Conservation (phyloP, 2,329 filamentous ascomycete genomes). For the Alternaria angustiovoidea region DNA sequence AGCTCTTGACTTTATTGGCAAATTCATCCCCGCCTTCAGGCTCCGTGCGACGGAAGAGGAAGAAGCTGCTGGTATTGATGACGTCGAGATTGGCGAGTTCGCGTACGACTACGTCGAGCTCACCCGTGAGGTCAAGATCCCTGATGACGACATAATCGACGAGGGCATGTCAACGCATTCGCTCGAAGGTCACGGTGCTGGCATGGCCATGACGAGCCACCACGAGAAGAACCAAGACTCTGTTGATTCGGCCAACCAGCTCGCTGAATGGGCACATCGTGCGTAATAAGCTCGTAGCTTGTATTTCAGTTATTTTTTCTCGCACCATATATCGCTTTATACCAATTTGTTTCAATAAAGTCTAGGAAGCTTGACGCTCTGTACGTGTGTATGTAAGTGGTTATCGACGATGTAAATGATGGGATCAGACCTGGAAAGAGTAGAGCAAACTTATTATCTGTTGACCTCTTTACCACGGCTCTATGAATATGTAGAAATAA, state of each 20-base stretch:
- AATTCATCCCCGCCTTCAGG: constrained; percentile 76
- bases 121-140: constrained; percentile 64
- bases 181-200: constrained; percentile 36
- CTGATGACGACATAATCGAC: constrained; percentile 40
- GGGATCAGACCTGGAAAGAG: neutral
- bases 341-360: constrained; percentile 15
- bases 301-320: neutral
- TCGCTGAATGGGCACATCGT: constrained; percentile 48
- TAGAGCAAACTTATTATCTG: neutral
- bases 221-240: constrained; percentile 51
- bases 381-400: constrained; percentile 3
- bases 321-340: constrained; percentile 13
- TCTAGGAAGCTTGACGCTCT: neutral
- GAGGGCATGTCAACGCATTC: constrained; percentile 48
- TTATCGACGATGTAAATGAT: constrained; percentile 2
- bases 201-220: constrained; percentile 37
- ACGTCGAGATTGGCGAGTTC: constrained; percentile 91
- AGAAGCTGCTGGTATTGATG: constrained; percentile 85
- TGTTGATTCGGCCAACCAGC: constrained; percentile 45
- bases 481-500: neutral
- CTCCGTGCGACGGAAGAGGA: constrained; percentile 79
- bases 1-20: constrained; percentile 70
- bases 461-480: neutral
- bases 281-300: constrained; percentile 21
- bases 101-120: constrained; percentile 95